Conservation (phyloP, 306 rosid genomes). For the Cicer arietinum region DNA sequence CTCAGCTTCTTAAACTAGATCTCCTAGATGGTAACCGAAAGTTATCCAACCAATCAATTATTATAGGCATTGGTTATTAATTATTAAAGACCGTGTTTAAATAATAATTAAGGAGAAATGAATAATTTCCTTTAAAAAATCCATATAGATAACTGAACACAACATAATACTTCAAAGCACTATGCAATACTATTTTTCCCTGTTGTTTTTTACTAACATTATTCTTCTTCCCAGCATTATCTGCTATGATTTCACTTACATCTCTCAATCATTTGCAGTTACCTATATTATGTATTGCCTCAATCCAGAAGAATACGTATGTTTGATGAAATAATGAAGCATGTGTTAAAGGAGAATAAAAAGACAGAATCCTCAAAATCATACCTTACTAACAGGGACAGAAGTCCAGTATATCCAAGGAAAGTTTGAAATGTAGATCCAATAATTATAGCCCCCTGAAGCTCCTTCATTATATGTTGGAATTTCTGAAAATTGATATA, state of each 20-base stretch:
- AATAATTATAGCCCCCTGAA: constrained; percentile 94
- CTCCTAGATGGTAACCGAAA: constrained; percentile 5
- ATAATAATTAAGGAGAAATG: constrained; percentile 7
- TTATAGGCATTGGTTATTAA: neutral
- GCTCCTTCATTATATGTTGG: constrained; percentile 95
- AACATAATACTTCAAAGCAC: neutral
- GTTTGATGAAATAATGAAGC: constrained; percentile 18
- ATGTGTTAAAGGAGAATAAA: constrained; percentile 1
- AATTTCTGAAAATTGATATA: constrained; percentile 68
- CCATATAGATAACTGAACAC: neutral
- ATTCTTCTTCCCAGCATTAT: constrained; percentile 31
- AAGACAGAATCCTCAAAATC: constrained; percentile 21
- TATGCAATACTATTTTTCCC: constrained; percentile 13
- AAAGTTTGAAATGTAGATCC: constrained; percentile 91
- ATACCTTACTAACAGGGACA: constrained; percentile 87
- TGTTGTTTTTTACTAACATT: constrained; percentile 5
- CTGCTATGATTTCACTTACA: constrained; percentile 5
- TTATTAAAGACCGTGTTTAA: constrained; percentile 3
- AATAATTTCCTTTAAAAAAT: neutral
- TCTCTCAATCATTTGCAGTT: constrained; percentile 27
- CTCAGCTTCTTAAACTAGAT: constrained; percentile 4
- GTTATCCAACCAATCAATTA: neutral
- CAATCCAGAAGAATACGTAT: constrained; percentile 13
- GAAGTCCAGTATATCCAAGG: constrained; percentile 91
- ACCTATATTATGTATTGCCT: constrained; percentile 20